Base-by-base conservation (phyloP, 345 rosid genomes). In the Syzygium grande region DNA sequence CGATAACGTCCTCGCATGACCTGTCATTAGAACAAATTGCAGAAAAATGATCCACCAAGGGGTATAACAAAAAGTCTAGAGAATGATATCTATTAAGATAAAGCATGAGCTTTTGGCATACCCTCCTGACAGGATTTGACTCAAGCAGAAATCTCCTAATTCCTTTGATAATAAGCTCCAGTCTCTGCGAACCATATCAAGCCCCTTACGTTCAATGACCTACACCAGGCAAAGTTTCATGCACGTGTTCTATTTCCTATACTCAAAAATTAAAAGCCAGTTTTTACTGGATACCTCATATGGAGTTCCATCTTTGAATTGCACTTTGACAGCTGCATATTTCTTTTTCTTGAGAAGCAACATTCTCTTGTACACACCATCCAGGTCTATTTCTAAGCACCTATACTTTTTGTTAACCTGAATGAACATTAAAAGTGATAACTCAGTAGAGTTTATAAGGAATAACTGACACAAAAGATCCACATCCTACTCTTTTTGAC, bases 111-210 rank as follows among this genome's bases (percentile, higher is more conserved):
- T 34, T 34, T 51, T 52, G 59, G 86, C 91, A 91, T 91, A 96
- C 99, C 98, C 96, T 93, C 98, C 99, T n/a, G 95, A 95, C 91
- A 98, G 91, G 88, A 98, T 98, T 92, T 96, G 95, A 88, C 92
- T 88, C 63, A 98, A 91, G 91, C 99, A 96, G 89, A 92, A 94
- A 90, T 96, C 98, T 89, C 99, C 99, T 89, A 94, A 88, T 91
- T 96, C 98, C 94, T 98, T 98, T 87, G 99, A 93, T 61, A 98
- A 92, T 93, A 96, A 91, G 89, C 99, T 98, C 99, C 99, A 98
- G 90, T 96, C 99, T 88, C 99, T 96, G 85, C 99, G 97, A 92
- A 98, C 99, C 99, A 96, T 96, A 92, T 98, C 99, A 89, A 98
- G 97, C 87, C 99, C 99, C 91, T 98, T 98, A 79, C 98, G 95